These are phyloP conservation scores for Diversispora eburnea DNA, from an alignment of 192 early-diverging fungal species.

Conservation along the genomic window DNA sequence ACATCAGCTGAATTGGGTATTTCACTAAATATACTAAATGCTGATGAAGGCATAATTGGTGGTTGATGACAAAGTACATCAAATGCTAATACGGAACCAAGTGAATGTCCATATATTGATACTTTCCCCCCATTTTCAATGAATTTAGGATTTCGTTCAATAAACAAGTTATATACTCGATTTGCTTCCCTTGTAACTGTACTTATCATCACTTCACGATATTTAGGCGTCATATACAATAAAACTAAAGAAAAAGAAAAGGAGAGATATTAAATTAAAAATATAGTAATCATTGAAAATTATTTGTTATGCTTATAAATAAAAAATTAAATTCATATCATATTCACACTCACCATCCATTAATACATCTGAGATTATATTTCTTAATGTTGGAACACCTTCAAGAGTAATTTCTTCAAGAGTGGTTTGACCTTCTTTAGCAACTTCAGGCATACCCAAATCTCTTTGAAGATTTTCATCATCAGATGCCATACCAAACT, in stretches of 20 bases:
- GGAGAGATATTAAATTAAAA: slow-evolving; percentile 1
- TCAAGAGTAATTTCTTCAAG: slow-evolving; percentile 78
- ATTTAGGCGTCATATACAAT: slow-evolving; percentile 81
- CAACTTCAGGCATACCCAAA: slow-evolving; percentile 46
- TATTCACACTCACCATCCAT: slow-evolving; percentile 60
- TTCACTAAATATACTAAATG: slow-evolving; percentile 34
- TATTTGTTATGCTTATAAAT: neutral
- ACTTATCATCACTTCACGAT: slow-evolving; percentile 76
- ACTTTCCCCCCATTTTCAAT: slow-evolving; percentile 60
- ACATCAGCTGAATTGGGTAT: slow-evolving; percentile 17
- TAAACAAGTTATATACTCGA: slow-evolving; percentile 68
- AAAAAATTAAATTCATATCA: neutral
- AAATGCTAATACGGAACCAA: slow-evolving; percentile 74
- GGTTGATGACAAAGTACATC: slow-evolving; percentile 75
- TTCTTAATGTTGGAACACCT: slow-evolving; percentile 74
- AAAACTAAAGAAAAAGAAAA: slow-evolving; percentile 50
- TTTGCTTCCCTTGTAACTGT: slow-evolving; percentile 76
- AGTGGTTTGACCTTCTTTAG: slow-evolving; percentile 57
- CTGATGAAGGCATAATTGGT: slow-evolving; percentile 37
- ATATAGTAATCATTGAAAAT: neutral
- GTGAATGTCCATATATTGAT: slow-evolving; percentile 73
- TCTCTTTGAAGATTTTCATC: slow-evolving; percentile 56
- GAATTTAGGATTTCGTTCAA: slow-evolving; percentile 71
- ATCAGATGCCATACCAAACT: slow-evolving; percentile 64
- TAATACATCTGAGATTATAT: slow-evolving; percentile 77